These are phyloP conservation scores for Ustilago shanxiensis DNA, from an alignment of 1,284 basidiomycete genomes.

Conservation along the genomic window DNA sequence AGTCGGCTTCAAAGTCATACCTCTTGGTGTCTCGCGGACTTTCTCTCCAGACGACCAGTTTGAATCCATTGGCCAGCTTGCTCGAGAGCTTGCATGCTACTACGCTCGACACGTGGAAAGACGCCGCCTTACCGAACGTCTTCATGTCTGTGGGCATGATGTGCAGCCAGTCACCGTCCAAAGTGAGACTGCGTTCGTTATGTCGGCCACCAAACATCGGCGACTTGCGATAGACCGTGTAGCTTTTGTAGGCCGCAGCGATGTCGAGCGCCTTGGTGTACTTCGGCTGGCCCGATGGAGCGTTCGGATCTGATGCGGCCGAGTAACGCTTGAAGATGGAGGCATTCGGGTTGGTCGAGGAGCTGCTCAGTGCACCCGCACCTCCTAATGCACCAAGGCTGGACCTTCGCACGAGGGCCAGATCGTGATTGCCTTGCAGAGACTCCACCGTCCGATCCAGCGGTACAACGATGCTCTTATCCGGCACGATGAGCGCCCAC, in stretches of 20 bases:
- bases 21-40: conserved; percentile 79
- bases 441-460: conserved; percentile 95
- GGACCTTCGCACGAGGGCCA: conserved; percentile 82
- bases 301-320: conserved; percentile 78
- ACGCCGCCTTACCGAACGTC: conserved; percentile 75
- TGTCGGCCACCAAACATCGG: conserved; percentile 78
- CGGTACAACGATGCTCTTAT: conserved; percentile 80
- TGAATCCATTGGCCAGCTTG: conserved; percentile 86
- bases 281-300: conserved; percentile 72
- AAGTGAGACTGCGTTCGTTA: conserved; percentile 89
- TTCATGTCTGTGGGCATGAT: conserved; percentile 71
- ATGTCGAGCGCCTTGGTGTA: conserved; percentile 69
- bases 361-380: conserved; percentile 69
- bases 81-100: conserved; percentile 84
- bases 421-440: conserved; percentile 85
- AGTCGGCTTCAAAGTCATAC: conserved; percentile 98
- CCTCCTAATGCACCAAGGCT: conserved; percentile 56
- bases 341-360: conserved; percentile 86
- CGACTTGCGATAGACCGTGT: conserved; percentile 94
- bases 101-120: conserved; percentile 91
- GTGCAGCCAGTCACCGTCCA: conserved; percentile 95
- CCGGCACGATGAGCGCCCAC: conserved; percentile 66
- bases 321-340: conserved; percentile 71
- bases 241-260: conserved; percentile 82
- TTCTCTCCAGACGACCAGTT: conserved; percentile 81